These are phyloP conservation scores for Aspergillus egyptiacus DNA, from an alignment of 495 filamentous ascomycete genomes.

Conservation along the genomic window DNA sequence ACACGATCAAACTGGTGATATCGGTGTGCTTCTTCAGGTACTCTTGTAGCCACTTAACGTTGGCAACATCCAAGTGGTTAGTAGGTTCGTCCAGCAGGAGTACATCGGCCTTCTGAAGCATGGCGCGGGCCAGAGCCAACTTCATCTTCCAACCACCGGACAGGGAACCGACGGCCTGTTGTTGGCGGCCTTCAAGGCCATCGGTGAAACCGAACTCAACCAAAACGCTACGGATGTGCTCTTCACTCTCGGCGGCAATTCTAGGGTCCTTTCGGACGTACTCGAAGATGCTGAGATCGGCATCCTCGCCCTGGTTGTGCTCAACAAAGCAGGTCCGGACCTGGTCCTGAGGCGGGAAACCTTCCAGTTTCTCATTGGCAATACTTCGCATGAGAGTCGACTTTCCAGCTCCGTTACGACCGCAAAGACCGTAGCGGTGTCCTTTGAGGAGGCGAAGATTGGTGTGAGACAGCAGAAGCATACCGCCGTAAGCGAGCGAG, in stretches of 20 bases:
- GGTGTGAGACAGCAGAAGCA: constrained; percentile 94
- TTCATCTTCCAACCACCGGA: constrained; percentile 99
- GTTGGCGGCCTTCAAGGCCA: constrained; percentile 81
- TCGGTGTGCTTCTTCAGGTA: constrained; percentile 95
- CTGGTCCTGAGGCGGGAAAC: constrained; percentile 85
- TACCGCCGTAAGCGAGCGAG: constrained; percentile 95
- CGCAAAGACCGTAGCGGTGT: constrained; percentile 93
- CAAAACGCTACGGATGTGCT: constrained; percentile 77
- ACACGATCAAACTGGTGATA: constrained; percentile 95
- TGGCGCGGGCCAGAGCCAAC: constrained; percentile 89
- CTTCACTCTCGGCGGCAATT: constrained; percentile 64
- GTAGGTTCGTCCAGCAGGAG: constrained; percentile 96
- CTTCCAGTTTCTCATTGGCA: constrained; percentile 89
- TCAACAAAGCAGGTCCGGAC: constrained; percentile 97
- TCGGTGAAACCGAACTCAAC: constrained; percentile 89
- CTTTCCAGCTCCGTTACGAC: constrained; percentile 95
- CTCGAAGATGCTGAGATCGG: constrained; percentile 88
- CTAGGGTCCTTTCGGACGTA: constrained; percentile 81
- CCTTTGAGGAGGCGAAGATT: constrained; percentile 92
- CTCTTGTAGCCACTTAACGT: constrained; percentile 90
- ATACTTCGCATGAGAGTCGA: constrained; percentile 98
- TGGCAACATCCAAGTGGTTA: constrained; percentile 95
- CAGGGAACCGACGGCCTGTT: constrained; percentile 81
- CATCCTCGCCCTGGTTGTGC: constrained; percentile 96
- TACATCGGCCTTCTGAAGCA: constrained; percentile 94